A percentile compares a stretch with the other conserved stretches of the same genome.
Evolutionary conservation across 2,329 filamentous ascomycete genomes (phyloP).

Genomic region (Arachnomyces sp.): DNA sequence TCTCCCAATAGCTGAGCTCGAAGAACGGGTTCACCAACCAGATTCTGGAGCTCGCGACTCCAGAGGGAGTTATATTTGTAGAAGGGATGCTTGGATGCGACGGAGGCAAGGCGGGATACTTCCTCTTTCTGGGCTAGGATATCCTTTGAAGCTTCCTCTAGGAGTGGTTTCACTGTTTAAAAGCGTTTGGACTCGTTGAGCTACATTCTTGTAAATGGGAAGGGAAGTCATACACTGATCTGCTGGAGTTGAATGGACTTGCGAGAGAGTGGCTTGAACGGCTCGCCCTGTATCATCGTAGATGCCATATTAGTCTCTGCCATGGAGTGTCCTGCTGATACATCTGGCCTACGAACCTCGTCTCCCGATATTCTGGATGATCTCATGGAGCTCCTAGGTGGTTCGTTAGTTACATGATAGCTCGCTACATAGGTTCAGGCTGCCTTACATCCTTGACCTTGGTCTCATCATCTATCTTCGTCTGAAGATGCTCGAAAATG

Average conservation of each 20-base stretch:
- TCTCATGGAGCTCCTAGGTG: constrained; percentile 62
- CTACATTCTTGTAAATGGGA: too few relatives aligned
- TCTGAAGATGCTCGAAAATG: constrained; percentile 81
- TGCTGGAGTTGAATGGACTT: constrained; percentile 79
- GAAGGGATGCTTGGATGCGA: constrained; percentile 82
- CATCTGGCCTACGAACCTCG: constrained; percentile 47
- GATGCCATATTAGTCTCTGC: constrained; percentile 5
- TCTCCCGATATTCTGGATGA: constrained; percentile 73
- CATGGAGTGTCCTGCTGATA: neutral
- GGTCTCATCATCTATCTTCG: constrained; percentile 81
- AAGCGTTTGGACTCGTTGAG: constrained; percentile 5
- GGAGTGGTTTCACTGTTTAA: constrained; percentile 54
- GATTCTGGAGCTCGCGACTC: constrained; percentile 74
- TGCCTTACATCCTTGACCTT: constrained; percentile 61
- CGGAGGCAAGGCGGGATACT: constrained; percentile 58
- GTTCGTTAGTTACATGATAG: constrained; percentile 5
- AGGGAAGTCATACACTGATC: constrained; percentile 52
- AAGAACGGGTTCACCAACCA: constrained; percentile 43
- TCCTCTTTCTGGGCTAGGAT: constrained; percentile 66
- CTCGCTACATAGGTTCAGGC: constrained; percentile 8
- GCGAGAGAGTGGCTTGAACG: constrained; percentile 73
- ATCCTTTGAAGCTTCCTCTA: constrained; percentile 59
- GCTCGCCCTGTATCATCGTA: constrained; percentile 49
- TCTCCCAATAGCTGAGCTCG: constrained; percentile 16
- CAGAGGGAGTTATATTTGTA: constrained; percentile 96